Evolutionary conservation across 352 stramenopile genomes (phyloP), one percentile per base, ranked within the genome.

Genomic region (Halophytophthora batemanensis): DNA sequence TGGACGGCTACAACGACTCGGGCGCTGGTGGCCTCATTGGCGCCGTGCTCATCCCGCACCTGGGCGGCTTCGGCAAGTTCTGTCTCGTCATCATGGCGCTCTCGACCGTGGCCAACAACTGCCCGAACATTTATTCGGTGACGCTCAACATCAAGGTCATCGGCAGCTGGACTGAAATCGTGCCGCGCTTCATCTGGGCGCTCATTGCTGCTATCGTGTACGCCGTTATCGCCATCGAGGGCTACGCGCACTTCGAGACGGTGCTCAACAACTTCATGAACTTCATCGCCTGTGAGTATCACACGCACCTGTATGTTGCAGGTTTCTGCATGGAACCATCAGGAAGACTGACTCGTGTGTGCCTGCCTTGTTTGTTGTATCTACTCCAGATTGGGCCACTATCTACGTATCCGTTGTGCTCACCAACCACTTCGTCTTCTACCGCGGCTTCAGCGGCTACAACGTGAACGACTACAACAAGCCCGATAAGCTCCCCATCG

Each of bases 261-360:
- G 67, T 77, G 36, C 60, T 77, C 42, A 68, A 69, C 50, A 77
- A 74, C 45, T 77, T 73, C 39, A 77, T 77, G 67, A 77, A 77
- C 63, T 61, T 77, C 56, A 71, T 77, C 60, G 56, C 55, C 25
- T 77, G n/a, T n/a, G n/a, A n/a, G n/a, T n/a, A n/a, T n/a, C n/a
- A n/a, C n/a, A n/a, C n/a, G n/a, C n/a, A n/a, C n/a, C n/a, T n/a
- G n/a, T n/a, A n/a, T n/a, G n/a, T n/a, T n/a, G n/a, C n/a, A n/a
- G n/a, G n/a, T n/a, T n/a, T n/a, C n/a, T n/a, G n/a, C n/a, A n/a
- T n/a, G n/a, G n/a, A n/a, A n/a, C n/a, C n/a, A n/a, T n/a, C n/a
- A n/a, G n/a, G n/a, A n/a, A n/a, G n/a, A n/a, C n/a, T n/a, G n/a
- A n/a, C n/a, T n/a, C n/a, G n/a, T n/a, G n/a, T n/a, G n/a, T n/a